A percentile compares a stretch with the other conserved stretches of the same genome.
phyloP scores from a whole-genome alignment of 768 basidiomycete species.

The Collybia mongolica region DNA sequence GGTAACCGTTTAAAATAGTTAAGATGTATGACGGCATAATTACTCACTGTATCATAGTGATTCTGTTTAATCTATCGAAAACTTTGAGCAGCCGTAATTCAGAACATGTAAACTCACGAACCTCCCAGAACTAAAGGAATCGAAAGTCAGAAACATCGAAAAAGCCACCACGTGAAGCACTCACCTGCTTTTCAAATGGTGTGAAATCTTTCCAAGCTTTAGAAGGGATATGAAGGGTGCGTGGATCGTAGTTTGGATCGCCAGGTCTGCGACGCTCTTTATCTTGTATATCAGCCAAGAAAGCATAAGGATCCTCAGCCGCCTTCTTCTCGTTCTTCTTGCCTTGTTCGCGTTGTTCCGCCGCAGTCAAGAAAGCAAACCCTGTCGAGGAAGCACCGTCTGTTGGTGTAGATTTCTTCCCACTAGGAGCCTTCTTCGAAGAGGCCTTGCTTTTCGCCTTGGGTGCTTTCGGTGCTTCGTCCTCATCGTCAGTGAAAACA shows the following conservation, averaged over 20 bases:
- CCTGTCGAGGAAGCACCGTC: constrained; percentile 23
- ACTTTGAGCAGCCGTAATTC: not conserved
- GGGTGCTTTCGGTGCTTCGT: constrained; percentile 35
- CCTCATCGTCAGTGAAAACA: constrained; percentile 37
- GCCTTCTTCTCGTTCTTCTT: constrained; percentile 85
- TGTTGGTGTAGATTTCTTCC: constrained; percentile 19
- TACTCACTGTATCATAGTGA: constrained; percentile 86
- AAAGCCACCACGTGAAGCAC: constrained; percentile 8
- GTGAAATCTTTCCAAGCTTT: constrained; percentile 82
- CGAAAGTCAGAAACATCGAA: constrained; percentile 2
- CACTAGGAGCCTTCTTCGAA: constrained; percentile 21
- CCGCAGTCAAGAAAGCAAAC: constrained; percentile 72
- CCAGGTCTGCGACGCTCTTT: constrained; percentile 78
- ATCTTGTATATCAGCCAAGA: constrained; percentile 72
- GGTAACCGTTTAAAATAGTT: constrained; percentile 15
- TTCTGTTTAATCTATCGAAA: constrained; percentile 84
- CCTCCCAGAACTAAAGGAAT: constrained; percentile 67
- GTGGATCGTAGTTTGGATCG: constrained; percentile 87
- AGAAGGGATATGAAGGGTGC: constrained; percentile 80
- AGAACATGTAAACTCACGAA: constrained; percentile 24
- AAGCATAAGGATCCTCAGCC: constrained; percentile 72
- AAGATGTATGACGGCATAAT: constrained; percentile 12
- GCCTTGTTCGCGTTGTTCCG: constrained; percentile 71
- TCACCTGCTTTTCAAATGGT: constrained; percentile 90
- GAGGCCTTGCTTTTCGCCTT: constrained; percentile 31